Conservation (phyloP, 805 yeast species). For the Kregervanrija fluxuum region DNA sequence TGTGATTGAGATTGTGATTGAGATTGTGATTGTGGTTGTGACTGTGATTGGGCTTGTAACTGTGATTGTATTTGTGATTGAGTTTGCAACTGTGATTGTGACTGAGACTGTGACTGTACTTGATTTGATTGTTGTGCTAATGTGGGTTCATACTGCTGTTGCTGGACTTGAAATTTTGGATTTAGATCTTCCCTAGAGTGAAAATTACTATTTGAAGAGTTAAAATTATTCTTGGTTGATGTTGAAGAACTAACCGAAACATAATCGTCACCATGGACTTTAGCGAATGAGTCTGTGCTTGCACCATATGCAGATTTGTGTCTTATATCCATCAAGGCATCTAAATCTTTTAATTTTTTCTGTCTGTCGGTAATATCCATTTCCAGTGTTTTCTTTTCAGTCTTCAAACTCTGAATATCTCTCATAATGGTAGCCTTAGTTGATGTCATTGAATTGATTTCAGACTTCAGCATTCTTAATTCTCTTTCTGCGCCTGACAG, state of each 20-base stretch:
- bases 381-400: conserved; percentile 39
- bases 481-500: conserved; percentile 33
- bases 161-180: neutral
- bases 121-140: no score
- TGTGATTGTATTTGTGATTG: conserved; percentile 1
- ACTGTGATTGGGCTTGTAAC: no score
- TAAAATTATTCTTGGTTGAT: conserved; percentile 1
- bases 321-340: conserved; percentile 4
- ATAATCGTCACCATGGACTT: neutral
- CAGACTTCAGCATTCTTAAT: conserved; percentile 31
- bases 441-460: conserved; percentile 31
- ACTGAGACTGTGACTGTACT: no score
- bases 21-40: neutral
- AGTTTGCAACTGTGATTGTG: neutral
- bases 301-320: conserved; percentile 1
- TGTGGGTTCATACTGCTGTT: no score
- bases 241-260: conserved; percentile 6
- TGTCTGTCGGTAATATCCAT: conserved; percentile 32
- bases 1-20: neutral
- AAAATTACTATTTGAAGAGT: neutral
- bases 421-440: conserved; percentile 36
- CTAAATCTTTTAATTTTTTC: conserved; percentile 11
- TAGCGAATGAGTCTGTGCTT: conserved; percentile 5
- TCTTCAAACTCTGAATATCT: conserved; percentile 46
- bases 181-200: neutral